phyloP scores from a whole-genome alignment of 495 filamentous ascomycete genomes.

The Trichoderma parareesei region DNA sequence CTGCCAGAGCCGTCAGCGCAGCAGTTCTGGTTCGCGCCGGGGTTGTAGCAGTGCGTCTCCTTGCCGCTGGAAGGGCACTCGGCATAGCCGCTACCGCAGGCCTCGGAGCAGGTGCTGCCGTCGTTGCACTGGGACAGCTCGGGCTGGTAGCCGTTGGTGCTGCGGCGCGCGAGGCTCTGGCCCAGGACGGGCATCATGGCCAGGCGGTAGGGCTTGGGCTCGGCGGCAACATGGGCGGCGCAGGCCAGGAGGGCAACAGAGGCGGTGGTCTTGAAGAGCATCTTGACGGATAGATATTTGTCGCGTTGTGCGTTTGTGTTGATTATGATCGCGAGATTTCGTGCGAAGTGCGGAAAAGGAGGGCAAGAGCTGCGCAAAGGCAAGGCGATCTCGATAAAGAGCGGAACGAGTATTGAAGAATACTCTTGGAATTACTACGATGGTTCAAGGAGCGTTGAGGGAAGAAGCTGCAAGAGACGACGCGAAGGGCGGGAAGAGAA shows the following conservation, averaged over 20 bases:
- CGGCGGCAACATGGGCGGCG: constrained; percentile 29
- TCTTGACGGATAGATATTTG: constrained; percentile 17
- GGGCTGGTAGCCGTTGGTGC: constrained; percentile 33
- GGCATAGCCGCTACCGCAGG: constrained; percentile 37
- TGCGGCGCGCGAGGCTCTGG: constrained; percentile 32
- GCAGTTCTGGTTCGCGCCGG: constrained; percentile 32
- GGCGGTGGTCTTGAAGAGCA: constrained; percentile 32
- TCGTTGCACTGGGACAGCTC: constrained; percentile 30
- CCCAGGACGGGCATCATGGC: constrained; percentile 31
- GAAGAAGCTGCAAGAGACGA: constrained; percentile 1
- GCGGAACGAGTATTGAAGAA: constrained; percentile 12
- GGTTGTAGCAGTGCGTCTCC: constrained; percentile 39
- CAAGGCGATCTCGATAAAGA: constrained; percentile 7
- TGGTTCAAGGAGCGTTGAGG: constrained; percentile 8
- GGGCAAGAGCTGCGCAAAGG: not conserved
- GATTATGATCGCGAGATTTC: not conserved
- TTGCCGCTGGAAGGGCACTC: constrained; percentile 32
- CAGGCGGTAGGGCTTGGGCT: constrained; percentile 36
- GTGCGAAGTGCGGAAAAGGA: not conserved
- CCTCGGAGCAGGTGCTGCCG: constrained; percentile 38
- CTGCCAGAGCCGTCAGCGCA: constrained; percentile 36
- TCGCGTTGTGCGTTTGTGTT: not conserved
- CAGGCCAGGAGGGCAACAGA: constrained; percentile 33
- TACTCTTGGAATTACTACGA: constrained; percentile 1
- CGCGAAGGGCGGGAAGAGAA: not conserved